These are phyloP conservation scores for Tolypocladium album DNA, from an alignment of 2,329 filamentous ascomycete species.

Conservation along the genomic window DNA sequence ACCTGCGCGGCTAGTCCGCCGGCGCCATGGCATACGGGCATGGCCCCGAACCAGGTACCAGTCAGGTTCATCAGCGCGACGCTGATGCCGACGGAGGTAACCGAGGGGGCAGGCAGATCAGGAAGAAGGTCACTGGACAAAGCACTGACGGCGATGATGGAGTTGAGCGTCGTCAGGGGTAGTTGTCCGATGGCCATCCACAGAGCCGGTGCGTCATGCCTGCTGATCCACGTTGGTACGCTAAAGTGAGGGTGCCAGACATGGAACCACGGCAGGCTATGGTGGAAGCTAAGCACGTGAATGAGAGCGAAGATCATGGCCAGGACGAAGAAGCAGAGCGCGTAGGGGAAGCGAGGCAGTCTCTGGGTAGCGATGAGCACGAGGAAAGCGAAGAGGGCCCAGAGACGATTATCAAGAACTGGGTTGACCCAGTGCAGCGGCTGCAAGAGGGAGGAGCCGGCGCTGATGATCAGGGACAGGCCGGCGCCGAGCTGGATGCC, in stretches of 20 bases:
- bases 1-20: constrained; percentile 86
- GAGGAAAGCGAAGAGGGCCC: constrained; percentile 64
- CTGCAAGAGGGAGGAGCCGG: constrained; percentile 56
- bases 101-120: constrained; percentile 51
- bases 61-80: constrained; percentile 76
- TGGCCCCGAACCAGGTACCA: constrained; percentile 84
- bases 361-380: constrained; percentile 59
- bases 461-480: constrained; percentile 69
- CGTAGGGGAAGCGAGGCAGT: constrained; percentile 63
- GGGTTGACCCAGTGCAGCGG: constrained; percentile 59
- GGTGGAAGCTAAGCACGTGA: constrained; percentile 18
- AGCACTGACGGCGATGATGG: constrained; percentile 76
- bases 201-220: constrained; percentile 21
- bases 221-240: constrained; percentile 20
- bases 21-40: constrained; percentile 91
- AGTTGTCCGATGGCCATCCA: constrained; percentile 72
- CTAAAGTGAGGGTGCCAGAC: constrained; percentile 49
- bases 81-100: constrained; percentile 70
- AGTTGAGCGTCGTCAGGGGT: constrained; percentile 86
- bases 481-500: constrained; percentile 93
- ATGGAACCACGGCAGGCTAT: constrained; percentile 37
- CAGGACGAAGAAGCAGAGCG: constrained; percentile 58
- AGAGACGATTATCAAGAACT: constrained; percentile 67
- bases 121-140: constrained; percentile 71
- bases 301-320: constrained; percentile 55